Evolutionary conservation across 768 basidiomycete species (phyloP).

Genomic region (Sarcomyxa edulis): DNA sequence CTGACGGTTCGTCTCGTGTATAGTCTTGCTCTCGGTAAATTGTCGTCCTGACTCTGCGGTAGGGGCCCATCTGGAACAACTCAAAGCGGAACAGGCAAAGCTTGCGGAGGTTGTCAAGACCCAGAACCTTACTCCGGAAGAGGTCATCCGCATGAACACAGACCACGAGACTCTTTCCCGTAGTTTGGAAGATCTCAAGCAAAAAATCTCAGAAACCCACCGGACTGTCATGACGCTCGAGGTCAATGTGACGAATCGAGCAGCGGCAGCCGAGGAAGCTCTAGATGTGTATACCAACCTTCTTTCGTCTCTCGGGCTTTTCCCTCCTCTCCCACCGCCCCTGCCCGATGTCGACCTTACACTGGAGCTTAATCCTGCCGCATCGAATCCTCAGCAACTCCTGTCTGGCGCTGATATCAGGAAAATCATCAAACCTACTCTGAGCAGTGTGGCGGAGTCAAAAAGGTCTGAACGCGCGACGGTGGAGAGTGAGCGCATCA

Average conservation of each 20-base stretch:
- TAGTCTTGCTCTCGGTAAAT: not conserved
- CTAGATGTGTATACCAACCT: slow-evolving; percentile 74
- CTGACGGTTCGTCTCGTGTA: slow-evolving; percentile 37
- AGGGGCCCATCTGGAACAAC: slow-evolving; percentile 60
- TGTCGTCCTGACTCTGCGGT: slow-evolving; percentile 6
- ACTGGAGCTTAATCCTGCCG: slow-evolving; percentile 76
- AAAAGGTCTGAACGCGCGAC: slow-evolving; percentile 64
- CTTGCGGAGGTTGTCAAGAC: slow-evolving; percentile 65
- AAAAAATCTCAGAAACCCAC: slow-evolving; percentile 71
- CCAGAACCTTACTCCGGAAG: slow-evolving; percentile 89
- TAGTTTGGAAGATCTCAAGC: slow-evolving; percentile 70
- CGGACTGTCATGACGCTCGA: slow-evolving; percentile 75
- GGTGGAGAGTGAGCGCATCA: slow-evolving; percentile 74
- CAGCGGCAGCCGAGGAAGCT: slow-evolving; percentile 76
- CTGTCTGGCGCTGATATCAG: slow-evolving; percentile 66
- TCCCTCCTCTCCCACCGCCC: slow-evolving; percentile 68
- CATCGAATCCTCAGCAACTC: slow-evolving; percentile 64
- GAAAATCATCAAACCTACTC: slow-evolving; percentile 70
- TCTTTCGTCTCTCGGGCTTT: slow-evolving; percentile 70
- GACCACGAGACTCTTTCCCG: slow-evolving; percentile 78
- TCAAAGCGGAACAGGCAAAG: slow-evolving; percentile 59
- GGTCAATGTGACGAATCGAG: slow-evolving; percentile 75
- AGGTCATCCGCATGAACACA: slow-evolving; percentile 86
- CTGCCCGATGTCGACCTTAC: slow-evolving; percentile 71
- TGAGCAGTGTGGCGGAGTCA: slow-evolving; percentile 65